Evolutionary conservation across 257 asterid genomes (phyloP).

Genomic region (Osmanthus fragrans): DNA sequence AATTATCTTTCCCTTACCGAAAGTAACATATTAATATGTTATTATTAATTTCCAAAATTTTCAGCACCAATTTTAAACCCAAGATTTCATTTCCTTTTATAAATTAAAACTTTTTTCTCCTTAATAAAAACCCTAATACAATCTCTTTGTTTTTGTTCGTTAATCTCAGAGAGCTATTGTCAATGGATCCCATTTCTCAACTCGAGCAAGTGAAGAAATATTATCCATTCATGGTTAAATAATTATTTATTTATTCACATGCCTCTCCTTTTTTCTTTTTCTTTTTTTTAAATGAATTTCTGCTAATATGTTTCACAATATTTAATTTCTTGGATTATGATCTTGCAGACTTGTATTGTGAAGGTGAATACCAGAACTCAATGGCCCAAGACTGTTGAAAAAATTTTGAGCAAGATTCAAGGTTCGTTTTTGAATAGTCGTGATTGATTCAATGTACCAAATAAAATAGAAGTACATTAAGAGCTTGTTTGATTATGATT

Average conservation of each 20-base stretch:
- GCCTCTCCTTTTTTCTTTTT: background rate
- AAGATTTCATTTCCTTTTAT: constrained; percentile 20
- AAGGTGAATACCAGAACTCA: constrained; percentile 27
- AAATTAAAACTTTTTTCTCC: background rate
- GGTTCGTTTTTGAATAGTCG: constrained; percentile 15
- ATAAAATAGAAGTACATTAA: too few species aligned
- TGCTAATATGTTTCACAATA: background rate
- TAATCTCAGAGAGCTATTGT: background rate
- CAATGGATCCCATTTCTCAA: constrained; percentile 4
- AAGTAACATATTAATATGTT: too few species aligned
- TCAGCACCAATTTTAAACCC: background rate
- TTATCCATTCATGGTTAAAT: constrained; percentile 22
- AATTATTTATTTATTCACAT: background rate
- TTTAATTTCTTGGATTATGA: background rate
- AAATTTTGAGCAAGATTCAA: constrained; percentile 26
- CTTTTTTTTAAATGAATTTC: background rate
- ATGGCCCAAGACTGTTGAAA: constrained; percentile 32
- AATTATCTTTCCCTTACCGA: too few species aligned
- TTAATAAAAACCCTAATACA: background rate
- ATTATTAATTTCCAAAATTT: background rate
- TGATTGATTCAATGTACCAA: background rate
- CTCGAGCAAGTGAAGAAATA: background rate
- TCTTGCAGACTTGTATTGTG: constrained; percentile 36
- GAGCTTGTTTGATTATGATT: too few species aligned
- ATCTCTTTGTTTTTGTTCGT: background rate